Conservation (phyloP, 306 rosid species). For the Mimosa bimucronata region DNA sequence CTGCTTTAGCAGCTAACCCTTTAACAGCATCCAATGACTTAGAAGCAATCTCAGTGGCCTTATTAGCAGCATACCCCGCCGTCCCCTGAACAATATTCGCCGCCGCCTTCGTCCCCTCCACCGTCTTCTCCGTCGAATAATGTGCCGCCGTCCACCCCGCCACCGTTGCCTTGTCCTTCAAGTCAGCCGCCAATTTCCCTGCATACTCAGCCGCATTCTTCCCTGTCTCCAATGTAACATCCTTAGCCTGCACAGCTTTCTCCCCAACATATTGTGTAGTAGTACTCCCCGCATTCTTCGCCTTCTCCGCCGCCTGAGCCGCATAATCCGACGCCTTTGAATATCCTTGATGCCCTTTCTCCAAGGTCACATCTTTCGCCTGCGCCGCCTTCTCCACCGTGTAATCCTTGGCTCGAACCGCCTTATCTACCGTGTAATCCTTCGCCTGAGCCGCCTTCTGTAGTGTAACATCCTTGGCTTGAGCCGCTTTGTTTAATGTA, state of each 20-base stretch:
- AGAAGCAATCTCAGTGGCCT: constrained; percentile 44
- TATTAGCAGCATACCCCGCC: constrained; percentile 51
- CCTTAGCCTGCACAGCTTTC: constrained; percentile 48
- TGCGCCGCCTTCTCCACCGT: constrained; percentile 30
- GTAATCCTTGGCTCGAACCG: neutral
- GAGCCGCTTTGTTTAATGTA: neutral
- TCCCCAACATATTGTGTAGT: constrained; percentile 48
- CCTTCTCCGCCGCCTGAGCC: constrained; percentile 39
- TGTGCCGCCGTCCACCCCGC: constrained; percentile 63
- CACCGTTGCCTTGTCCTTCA: constrained; percentile 51
- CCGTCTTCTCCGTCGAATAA: constrained; percentile 49
- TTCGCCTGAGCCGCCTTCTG: constrained; percentile 17
- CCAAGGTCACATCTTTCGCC: constrained; percentile 23
- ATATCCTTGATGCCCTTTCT: constrained; percentile 48
- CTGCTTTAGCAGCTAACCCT: constrained; percentile 50
- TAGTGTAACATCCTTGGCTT: neutral
- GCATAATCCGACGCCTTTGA: constrained; percentile 46
- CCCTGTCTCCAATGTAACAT: constrained; percentile 35
- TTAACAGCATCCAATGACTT: constrained; percentile 46
- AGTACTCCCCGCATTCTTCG: constrained; percentile 40
- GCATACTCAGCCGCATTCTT: constrained; percentile 36
- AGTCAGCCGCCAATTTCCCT: constrained; percentile 41
- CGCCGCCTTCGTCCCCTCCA: constrained; percentile 54
- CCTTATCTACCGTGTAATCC: neutral
- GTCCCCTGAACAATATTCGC: constrained; percentile 42